phyloP scores from a whole-genome alignment of 805 yeast species.

The Saccharomycopsis sp. region DNA sequence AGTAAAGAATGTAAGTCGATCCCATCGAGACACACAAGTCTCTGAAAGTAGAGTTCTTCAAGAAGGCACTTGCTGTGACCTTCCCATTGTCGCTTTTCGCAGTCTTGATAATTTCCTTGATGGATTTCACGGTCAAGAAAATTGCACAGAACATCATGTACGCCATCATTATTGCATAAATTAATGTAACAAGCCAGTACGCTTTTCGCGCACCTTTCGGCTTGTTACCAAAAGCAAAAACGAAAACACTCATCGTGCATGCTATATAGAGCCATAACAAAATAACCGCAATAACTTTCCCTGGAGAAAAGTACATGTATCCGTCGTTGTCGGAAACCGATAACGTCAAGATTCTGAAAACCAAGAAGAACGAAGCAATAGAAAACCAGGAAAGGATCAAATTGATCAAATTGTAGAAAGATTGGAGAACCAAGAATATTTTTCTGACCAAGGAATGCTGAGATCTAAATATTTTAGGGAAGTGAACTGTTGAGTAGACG shows the following conservation, averaged over 20 bases:
- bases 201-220: conserved; percentile 55
- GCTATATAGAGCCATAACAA: conserved; percentile 52
- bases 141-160: conserved; percentile 55
- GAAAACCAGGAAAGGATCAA: conserved; percentile 59
- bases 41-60: conserved; percentile 39
- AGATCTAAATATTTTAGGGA: conserved; percentile 48
- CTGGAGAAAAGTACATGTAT: conserved; percentile 37
- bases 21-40: conserved; percentile 51
- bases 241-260: conserved; percentile 51
- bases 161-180: conserved; percentile 55
- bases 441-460: conserved; percentile 47
- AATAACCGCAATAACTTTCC: conserved; percentile 43
- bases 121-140: conserved; percentile 48
- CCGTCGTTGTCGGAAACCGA: conserved; percentile 40
- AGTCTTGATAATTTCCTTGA: conserved; percentile 30
- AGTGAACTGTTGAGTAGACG: conserved; percentile 48
- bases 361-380: conserved; percentile 55
- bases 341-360: conserved; percentile 56
- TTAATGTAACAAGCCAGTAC: conserved; percentile 45
- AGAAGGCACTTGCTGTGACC: conserved; percentile 42
- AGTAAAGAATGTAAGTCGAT: conserved; percentile 57
- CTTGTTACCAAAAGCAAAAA: conserved; percentile 56
- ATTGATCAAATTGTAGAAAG: conserved; percentile 46
- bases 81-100: conserved; percentile 23
- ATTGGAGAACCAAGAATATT: conserved; percentile 47